Evolutionary conservation across 805 yeast genomes (phyloP).

Genomic region (Saccharomycopsis javanensis): DNA sequence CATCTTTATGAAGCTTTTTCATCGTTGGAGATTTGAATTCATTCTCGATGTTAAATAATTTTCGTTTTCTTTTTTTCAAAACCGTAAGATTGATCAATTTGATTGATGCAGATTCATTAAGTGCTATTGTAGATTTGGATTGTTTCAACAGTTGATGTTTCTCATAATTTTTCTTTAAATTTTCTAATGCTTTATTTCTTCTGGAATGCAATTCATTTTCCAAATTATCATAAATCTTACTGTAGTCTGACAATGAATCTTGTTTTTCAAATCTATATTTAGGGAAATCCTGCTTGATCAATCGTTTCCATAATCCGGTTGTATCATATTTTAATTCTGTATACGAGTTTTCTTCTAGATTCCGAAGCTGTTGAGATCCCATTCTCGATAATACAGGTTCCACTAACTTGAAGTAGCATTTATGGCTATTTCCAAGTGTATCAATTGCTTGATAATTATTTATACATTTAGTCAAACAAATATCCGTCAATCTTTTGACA

Average conservation of each 20-base stretch:
- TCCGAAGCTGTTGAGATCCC: constrained; percentile 8
- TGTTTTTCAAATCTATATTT: background rate
- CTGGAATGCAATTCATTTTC: background rate
- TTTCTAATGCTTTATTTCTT: constrained; percentile 12
- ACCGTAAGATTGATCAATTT: constrained; percentile 6
- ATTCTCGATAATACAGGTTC: constrained; percentile 11
- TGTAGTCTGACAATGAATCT: background rate
- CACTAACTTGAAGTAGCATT: constrained; percentile 3
- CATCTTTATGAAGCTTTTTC: constrained; percentile 12
- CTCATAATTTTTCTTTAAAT: constrained; percentile 13
- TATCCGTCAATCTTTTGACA: constrained; percentile 4
- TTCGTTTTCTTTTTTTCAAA: constrained; percentile 1
- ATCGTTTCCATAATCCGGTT: constrained; percentile 6
- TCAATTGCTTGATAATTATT: constrained; percentile 1
- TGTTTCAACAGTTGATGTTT: constrained; percentile 4
- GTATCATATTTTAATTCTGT: constrained; percentile 6
- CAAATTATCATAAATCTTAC: background rate
- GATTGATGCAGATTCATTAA: constrained; percentile 11
- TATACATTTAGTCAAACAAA: constrained; percentile 8
- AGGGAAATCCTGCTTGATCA: constrained; percentile 10
- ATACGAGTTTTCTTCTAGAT: constrained; percentile 5
- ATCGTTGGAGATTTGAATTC: constrained; percentile 2
- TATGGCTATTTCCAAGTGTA: constrained; percentile 8
- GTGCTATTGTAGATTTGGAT: constrained; percentile 3
- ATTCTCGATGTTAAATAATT: constrained; percentile 5